A percentile compares a stretch with the other conserved stretches of the same genome.
Evolutionary conservation across 2,329 filamentous ascomycete genomes (phyloP).

Genomic region (Cryphonectria radicalis): DNA sequence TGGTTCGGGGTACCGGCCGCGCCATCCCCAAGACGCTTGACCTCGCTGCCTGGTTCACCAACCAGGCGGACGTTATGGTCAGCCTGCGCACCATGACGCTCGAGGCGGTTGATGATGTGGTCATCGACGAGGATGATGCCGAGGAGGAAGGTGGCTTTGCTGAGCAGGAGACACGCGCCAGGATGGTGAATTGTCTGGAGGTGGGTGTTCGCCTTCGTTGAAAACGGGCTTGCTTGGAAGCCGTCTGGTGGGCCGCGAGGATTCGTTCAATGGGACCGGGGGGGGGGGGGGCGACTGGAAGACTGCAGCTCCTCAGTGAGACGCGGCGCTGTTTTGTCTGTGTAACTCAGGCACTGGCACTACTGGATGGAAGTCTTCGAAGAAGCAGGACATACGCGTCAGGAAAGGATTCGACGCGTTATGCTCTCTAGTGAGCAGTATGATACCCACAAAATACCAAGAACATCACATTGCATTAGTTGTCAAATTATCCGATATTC

Average conservation of each 20-base stretch:
- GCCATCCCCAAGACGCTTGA: conserved; percentile 67
- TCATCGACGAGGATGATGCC: conserved; percentile 44
- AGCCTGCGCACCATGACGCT: conserved; percentile 65
- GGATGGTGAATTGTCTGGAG: conserved; percentile 57
- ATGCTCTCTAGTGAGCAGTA: not conserved
- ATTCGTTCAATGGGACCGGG: not conserved
- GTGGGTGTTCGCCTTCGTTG: conserved; percentile 52
- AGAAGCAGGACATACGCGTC: not conserved
- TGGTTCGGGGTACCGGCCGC: conserved; percentile 66
- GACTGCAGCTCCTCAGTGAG: not conserved
- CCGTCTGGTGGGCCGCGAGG: not conserved
- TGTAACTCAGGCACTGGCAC: not conserved
- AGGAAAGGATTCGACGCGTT: not conserved
- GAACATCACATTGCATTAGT: not conserved
- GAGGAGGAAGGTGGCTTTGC: conserved; percentile 29
- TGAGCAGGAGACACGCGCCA: conserved; percentile 45
- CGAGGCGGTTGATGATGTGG: conserved; percentile 69
- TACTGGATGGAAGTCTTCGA: not conserved
- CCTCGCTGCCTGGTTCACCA: conserved; percentile 68
- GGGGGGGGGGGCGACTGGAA: too few species aligned
- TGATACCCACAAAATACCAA: conserved; percentile 1
- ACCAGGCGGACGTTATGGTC: conserved; percentile 62
- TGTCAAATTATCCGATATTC: not conserved
- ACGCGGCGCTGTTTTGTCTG: not conserved
- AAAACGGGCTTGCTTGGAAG: conserved; percentile 24